A percentile compares a stretch with the other conserved stretches of the same genome.
These are phyloP conservation scores for Arthrocladium fulminans DNA, from an alignment of 2,329 filamentous ascomycete species.

Conservation along the genomic window DNA sequence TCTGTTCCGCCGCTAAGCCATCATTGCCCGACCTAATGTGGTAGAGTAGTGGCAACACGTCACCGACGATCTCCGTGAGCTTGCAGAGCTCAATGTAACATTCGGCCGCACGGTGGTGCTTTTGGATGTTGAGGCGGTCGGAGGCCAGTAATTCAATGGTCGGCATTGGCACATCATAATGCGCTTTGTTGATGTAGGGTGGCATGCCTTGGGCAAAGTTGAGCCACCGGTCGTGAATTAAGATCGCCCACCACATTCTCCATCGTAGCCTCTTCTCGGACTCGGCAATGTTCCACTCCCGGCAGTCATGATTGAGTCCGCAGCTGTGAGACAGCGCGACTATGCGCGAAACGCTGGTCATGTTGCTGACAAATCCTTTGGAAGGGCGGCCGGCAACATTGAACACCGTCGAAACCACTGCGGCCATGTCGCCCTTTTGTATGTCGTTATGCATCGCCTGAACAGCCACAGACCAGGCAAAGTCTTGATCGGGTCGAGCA, in stretches of 20 bases:
- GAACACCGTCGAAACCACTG: slow-evolving; percentile 49
- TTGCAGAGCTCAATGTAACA: slow-evolving; percentile 47
- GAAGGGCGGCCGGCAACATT: slow-evolving; percentile 51
- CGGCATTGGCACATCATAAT: slow-evolving; percentile 49
- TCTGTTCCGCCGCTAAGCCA: slow-evolving; percentile 37
- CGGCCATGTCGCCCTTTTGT: slow-evolving; percentile 50
- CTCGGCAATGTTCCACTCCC: slow-evolving; percentile 43
- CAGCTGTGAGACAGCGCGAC: slow-evolving; percentile 48
- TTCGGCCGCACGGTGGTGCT: slow-evolving; percentile 39
- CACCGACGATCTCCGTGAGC: slow-evolving; percentile 40
- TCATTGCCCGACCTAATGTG: slow-evolving; percentile 35
- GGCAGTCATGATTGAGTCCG: slow-evolving; percentile 48
- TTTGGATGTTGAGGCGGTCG: slow-evolving; percentile 29
- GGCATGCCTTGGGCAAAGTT: slow-evolving; percentile 50
- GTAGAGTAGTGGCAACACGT: slow-evolving; percentile 39
- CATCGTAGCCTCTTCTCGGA: slow-evolving; percentile 45
- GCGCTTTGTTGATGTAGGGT: slow-evolving; percentile 43
- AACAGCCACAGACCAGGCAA: slow-evolving; percentile 54
- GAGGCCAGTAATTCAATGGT: slow-evolving; percentile 35
- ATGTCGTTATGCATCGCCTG: slow-evolving; percentile 50
- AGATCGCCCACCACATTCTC: slow-evolving; percentile 49
- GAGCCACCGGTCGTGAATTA: slow-evolving; percentile 50
- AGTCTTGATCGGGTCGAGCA: slow-evolving; percentile 49
- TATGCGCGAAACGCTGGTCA: slow-evolving; percentile 45
- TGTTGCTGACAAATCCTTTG: slow-evolving; percentile 31